A percentile compares a stretch with the other conserved stretches of the same genome.
These are phyloP conservation scores for Vaccinium corymbosum DNA, from an alignment of 148 eudicot genomes.

Conservation along the genomic window DNA sequence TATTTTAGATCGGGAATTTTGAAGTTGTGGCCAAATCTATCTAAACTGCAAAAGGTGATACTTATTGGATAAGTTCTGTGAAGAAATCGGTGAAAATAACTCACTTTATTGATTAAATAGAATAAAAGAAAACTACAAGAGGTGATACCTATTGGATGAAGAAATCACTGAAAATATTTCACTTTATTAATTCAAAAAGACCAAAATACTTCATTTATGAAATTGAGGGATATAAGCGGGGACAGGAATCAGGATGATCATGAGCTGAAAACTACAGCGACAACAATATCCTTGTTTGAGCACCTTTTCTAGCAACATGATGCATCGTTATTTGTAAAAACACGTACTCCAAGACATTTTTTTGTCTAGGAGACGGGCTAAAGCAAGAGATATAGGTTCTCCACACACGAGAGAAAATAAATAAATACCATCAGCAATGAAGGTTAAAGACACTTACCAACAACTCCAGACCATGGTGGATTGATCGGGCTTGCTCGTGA, in stretches of 20 bases:
- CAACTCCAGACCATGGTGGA: conserved; percentile 48
- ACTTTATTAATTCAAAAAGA: not conserved
- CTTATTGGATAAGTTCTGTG: not conserved
- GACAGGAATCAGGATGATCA: not conserved
- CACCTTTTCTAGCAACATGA: not conserved
- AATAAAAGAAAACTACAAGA: too few species aligned
- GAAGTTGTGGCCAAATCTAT: too few species aligned
- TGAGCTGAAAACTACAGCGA: not conserved
- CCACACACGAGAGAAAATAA: not conserved
- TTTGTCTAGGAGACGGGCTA: not conserved
- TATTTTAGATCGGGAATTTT: too few species aligned
- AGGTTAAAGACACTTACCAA: conserved; percentile 36
- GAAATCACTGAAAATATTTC: not conserved
- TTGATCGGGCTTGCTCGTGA: conserved; percentile 29
- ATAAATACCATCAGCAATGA: not conserved
- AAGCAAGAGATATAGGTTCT: not conserved
- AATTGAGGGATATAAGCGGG: not conserved
- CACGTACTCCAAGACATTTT: not conserved
- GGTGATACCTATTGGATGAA: not conserved
- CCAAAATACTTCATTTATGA: not conserved
- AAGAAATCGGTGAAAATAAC: not conserved
- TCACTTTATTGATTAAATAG: not conserved
- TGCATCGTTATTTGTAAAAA: not conserved
- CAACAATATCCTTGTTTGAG: not conserved
- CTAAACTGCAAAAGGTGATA: not conserved